These are phyloP conservation scores for Naganishia randhawae DNA, from an alignment of 768 basidiomycete species.

Conservation along the genomic window DNA sequence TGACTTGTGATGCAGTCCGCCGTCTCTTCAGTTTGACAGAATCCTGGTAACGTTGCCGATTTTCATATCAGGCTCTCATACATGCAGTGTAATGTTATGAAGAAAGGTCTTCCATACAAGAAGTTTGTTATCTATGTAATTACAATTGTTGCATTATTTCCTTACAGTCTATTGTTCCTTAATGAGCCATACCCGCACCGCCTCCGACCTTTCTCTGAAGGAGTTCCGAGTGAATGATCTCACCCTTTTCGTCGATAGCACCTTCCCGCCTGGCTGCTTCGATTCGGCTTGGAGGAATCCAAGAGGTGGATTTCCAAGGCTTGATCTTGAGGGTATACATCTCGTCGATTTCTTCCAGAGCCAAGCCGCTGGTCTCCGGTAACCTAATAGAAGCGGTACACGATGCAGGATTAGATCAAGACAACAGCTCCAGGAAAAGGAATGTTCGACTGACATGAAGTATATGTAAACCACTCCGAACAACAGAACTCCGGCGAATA, in stretches of 20 bases:
- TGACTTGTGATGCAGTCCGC: too few species aligned
- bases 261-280: constrained; percentile 15
- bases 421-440: background rate
- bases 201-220: constrained; percentile 1
- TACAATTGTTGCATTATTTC: background rate
- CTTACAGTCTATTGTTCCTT: background rate
- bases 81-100: too few species aligned
- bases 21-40: too few species aligned
- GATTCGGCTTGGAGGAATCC: constrained; percentile 24
- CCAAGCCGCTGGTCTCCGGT: constrained; percentile 22
- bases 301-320: constrained; percentile 25
- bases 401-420: background rate
- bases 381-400: constrained; percentile 4
- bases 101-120: constrained; percentile 13
- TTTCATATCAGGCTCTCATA: too few species aligned
- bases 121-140: constrained; percentile 2
- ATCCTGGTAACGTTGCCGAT: too few species aligned
- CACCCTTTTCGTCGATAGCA: constrained; percentile 19
- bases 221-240: constrained; percentile 17
- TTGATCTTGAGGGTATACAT: constrained; percentile 23
- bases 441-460: constrained; percentile 6
- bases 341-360: constrained; percentile 30
- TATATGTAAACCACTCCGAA: constrained; percentile 26
- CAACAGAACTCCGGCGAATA: constrained; percentile 27
- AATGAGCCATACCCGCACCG: constrained; percentile 9